Conservation (phyloP, 176 grass and related monocot species). For the Metroxylon sagu region DNA sequence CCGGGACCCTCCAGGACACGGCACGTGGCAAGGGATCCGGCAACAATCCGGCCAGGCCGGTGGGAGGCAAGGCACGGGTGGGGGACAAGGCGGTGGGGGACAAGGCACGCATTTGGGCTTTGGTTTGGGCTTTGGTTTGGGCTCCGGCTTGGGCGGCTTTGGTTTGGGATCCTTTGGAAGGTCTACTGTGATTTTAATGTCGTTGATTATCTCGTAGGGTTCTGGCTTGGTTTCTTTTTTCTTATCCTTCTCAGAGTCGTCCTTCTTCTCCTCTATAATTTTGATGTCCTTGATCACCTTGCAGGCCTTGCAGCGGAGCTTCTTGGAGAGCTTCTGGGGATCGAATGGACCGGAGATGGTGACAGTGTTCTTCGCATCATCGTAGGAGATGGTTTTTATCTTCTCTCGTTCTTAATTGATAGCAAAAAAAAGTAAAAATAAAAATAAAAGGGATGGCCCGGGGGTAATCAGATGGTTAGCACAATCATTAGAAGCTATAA, state of each 20-base stretch:
- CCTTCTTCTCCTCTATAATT: slow-evolving; percentile 14
- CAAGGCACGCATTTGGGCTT: slow-evolving; percentile 9
- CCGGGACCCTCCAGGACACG: slow-evolving; percentile 31
- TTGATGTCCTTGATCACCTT: slow-evolving; percentile 39
- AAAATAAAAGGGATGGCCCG: too few relatives aligned
- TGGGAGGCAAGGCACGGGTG: not conserved
- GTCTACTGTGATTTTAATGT: too few relatives aligned
- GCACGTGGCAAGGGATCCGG: slow-evolving; percentile 34
- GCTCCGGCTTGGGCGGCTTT: not conserved
- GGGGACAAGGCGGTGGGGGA: too few relatives aligned
- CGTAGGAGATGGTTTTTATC: slow-evolving; percentile 44
- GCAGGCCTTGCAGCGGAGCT: slow-evolving; percentile 45
- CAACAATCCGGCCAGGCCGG: slow-evolving; percentile 22
- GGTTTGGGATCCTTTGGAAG: too few relatives aligned
- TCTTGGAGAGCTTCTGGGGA: slow-evolving; percentile 29
- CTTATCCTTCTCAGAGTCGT: too few relatives aligned
- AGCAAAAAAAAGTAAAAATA: too few relatives aligned
- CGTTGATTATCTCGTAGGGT: too few relatives aligned
- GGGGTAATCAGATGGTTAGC: too few relatives aligned
- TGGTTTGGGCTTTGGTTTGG: slow-evolving; percentile 22
- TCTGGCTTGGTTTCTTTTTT: too few relatives aligned
- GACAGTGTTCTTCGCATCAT: slow-evolving; percentile 43
- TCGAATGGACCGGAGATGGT: slow-evolving; percentile 49
- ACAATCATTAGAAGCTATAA: too few relatives aligned
- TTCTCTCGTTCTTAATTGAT: slow-evolving; percentile 27